phyloP scores from a whole-genome alignment of 345 rosid species.

The Eucalyptus regnans region DNA sequence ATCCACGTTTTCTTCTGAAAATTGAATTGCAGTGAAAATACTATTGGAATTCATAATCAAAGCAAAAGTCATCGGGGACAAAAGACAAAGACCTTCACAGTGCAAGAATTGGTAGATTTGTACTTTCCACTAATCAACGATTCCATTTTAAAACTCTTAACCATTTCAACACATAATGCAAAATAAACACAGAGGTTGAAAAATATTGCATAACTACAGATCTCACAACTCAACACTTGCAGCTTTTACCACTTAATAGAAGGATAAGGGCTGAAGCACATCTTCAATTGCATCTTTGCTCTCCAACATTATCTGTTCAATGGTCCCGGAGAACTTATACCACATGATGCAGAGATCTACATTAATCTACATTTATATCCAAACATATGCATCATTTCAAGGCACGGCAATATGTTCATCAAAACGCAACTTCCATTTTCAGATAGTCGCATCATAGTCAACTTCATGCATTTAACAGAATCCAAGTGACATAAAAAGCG shows the following conservation, averaged over 20 bases:
- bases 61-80: not conserved
- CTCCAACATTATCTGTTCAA: not conserved
- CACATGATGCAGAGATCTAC: not conserved
- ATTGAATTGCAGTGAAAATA: not conserved
- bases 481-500: not conserved
- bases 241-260: not conserved
- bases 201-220: not conserved
- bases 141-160: not conserved
- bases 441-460: not conserved
- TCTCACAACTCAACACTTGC: not conserved
- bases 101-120: not conserved
- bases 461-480: not conserved
- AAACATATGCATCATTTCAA: not conserved
- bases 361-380: not conserved
- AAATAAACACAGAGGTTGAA: not conserved
- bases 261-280: not conserved
- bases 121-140: not conserved
- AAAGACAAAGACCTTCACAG: not conserved
- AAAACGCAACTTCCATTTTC: not conserved
- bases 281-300: not conserved
- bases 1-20: not conserved
- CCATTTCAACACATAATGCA: not conserved
- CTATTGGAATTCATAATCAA: not conserved
- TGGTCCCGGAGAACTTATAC: not conserved
- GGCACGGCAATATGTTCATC: not conserved